Evolutionary conservation across 2,329 filamentous ascomycete species (phyloP), one percentile per base, ranked within the genome.

Genomic region (Penicillium sp.): DNA sequence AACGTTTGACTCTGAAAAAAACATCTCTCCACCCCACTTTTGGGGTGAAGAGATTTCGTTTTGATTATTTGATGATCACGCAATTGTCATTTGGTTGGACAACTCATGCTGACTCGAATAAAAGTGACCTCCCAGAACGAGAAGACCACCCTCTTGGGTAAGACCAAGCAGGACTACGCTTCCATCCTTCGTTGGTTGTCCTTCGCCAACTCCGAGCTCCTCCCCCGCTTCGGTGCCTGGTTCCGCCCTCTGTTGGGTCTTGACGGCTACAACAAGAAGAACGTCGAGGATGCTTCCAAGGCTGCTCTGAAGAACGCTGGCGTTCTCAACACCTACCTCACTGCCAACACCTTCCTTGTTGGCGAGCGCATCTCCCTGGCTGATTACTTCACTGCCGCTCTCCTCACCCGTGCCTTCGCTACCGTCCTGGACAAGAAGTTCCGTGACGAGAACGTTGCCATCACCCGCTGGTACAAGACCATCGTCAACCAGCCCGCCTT

Each of bases 131-230:
- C 93, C 64, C 93, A 98, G 78, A 98, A 98, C 75, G 93, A 97
- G 85, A 97, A 97, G 86, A 98, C 93, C 66, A 94, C 89, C 63
- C 89, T 98, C 61, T 84, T 98, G 65, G 93, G 93, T 70, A 97
- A 97, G 85, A 98, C 90, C 77, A 98, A 98, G 86, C 90, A 98
- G 80, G 93, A 98, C 83, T 91, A 97, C 75, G 93, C 93, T 65
- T 90, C 90, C 63, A 98, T 98, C 74, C 80, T 98, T 71, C 88
- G 87, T 76, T 98, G 93, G 93, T 84, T 96, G 85, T 97, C 91
- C 60, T 97, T 84, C 77, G 87, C 85, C 82, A 98, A 97, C 83
- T 72, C 75, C 54, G 91, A 98, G 79, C 71, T 95, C 66, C 79
- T 95, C 61, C 72, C 81, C 58, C 71, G 75, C 59, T 75, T 97